phyloP scores from a whole-genome alignment of 805 yeast species.

The Hanseniaspora osmophila region DNA sequence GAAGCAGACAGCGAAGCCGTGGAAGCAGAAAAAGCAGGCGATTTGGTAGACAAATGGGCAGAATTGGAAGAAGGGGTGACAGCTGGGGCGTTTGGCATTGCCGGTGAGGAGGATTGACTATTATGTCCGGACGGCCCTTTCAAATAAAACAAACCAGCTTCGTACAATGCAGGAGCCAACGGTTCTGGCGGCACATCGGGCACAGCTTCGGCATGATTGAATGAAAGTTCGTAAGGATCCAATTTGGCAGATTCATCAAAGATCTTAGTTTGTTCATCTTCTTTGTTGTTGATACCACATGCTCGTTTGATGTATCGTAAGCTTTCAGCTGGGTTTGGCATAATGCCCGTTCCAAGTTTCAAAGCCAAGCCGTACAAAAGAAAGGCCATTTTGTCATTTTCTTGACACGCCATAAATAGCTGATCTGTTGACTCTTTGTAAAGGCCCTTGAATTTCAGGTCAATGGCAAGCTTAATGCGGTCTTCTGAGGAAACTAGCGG shows the following conservation, averaged over 20 bases:
- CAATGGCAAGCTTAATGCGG: conserved; percentile 24
- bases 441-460: conserved; percentile 42
- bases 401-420: conserved; percentile 46
- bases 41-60: neutral
- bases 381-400: conserved; percentile 55
- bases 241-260: conserved; percentile 9
- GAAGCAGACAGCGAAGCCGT: neutral
- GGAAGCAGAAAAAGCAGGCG: no score
- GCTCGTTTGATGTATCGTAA: conserved; percentile 48
- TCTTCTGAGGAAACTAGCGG: neutral
- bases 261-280: conserved; percentile 9
- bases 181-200: conserved; percentile 30
- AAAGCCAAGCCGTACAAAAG: conserved; percentile 54
- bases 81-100: neutral
- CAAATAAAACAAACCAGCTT: conserved; percentile 42
- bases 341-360: conserved; percentile 54
- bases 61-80: neutral
- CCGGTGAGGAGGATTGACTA: neutral
- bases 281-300: conserved; percentile 23
- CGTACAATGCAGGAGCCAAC: conserved; percentile 38
- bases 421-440: conserved; percentile 58
- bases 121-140: conserved; percentile 38
- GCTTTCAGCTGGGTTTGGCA: conserved; percentile 38
- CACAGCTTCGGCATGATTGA: conserved; percentile 10
- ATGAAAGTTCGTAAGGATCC: conserved; percentile 24